These are phyloP conservation scores for Colletotrichum australisinense DNA, from an alignment of 2,329 filamentous ascomycete genomes.

Conservation along the genomic window DNA sequence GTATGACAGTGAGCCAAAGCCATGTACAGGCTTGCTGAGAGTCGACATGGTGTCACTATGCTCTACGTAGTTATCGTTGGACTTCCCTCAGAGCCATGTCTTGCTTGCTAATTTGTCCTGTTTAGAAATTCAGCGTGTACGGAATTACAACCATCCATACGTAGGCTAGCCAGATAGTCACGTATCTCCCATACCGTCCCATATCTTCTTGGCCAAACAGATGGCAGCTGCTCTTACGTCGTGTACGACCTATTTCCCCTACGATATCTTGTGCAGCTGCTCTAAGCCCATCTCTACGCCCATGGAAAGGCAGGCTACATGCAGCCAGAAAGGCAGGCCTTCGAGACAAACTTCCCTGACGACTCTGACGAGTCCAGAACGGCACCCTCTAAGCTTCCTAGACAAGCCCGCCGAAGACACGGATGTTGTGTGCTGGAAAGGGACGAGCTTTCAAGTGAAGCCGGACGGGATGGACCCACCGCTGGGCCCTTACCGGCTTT, in stretches of 20 bases:
- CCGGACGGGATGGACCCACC: constrained; percentile 4
- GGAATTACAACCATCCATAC: not conserved
- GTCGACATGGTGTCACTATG: not conserved
- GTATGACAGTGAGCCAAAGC: not conserved
- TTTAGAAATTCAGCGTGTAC: not conserved
- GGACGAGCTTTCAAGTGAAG: not conserved
- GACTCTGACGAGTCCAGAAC: not conserved
- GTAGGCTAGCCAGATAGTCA: not conserved
- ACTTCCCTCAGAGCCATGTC: not conserved
- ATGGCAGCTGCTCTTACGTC: not conserved
- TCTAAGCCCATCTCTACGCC: not conserved
- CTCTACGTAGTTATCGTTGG: not conserved
- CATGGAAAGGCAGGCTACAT: not conserved
- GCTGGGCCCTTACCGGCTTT: constrained; percentile 11
- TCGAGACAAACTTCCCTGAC: not conserved
- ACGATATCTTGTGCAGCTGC: not conserved
- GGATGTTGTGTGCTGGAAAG: not conserved
- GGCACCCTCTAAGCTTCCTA: no score
- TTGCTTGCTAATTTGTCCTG: not conserved
- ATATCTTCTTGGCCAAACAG: not conserved
- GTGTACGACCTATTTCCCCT: not conserved
- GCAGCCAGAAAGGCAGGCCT: not conserved
- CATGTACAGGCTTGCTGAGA: not conserved
- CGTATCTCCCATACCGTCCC: not conserved
- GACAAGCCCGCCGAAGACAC: not conserved